These are phyloP conservation scores for Neurospora africana DNA, from an alignment of 495 filamentous ascomycete species.

Conservation along the genomic window DNA sequence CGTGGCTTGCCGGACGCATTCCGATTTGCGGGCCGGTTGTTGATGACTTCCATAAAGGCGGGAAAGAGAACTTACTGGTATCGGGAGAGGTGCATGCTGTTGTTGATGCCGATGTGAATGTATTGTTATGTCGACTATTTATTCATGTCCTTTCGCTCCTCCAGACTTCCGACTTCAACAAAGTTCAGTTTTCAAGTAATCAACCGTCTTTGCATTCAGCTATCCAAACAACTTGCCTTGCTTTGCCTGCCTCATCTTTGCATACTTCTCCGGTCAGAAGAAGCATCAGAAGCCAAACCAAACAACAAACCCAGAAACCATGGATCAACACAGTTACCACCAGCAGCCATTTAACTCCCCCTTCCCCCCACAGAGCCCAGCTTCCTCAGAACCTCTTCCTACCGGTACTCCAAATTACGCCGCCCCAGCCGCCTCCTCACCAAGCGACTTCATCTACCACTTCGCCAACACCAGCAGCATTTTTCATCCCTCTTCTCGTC, in stretches of 20 bases:
- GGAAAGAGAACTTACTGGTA: not conserved
- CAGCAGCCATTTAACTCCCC: not conserved
- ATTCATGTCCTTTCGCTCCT: not conserved
- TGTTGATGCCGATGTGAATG: not conserved
- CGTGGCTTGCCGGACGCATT: not conserved
- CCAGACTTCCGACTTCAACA: not conserved
- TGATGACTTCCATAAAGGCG: not conserved
- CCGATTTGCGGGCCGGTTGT: not conserved
- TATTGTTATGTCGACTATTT: not conserved
- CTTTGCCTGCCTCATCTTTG: not conserved
- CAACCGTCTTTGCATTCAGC: not conserved
- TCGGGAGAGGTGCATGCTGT: not conserved
- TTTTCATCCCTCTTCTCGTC: no score
- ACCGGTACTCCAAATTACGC: no score
- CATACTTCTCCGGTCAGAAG: not conserved
- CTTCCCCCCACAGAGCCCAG: no score
- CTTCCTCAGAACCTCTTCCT: no score
- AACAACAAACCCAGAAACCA: not conserved
- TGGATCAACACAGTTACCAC: not conserved
- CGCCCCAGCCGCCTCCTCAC: no score
- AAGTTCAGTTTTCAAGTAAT: not conserved
- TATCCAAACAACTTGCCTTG: not conserved
- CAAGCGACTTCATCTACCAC: slow-evolving; percentile 19
- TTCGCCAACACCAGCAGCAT: no score
- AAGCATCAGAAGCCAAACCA: not conserved